Percentiles rank a stretch among this genome's conserved stretches.
phyloP scores from a whole-genome alignment of 176 grass and related monocot genomes.

The Eleusine coracana region DNA sequence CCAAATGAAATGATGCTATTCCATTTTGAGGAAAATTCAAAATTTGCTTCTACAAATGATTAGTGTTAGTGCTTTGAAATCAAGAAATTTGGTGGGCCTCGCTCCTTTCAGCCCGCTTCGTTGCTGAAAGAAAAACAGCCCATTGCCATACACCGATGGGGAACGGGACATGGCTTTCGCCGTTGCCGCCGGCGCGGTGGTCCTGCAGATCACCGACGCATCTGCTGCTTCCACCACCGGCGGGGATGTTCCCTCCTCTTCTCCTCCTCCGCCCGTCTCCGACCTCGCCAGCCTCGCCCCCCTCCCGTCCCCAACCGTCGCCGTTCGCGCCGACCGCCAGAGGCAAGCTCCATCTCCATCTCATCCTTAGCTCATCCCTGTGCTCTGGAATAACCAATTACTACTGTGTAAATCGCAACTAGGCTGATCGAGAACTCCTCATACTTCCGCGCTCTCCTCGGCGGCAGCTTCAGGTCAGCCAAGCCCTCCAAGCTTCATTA shows the following conservation, averaged over 20 bases:
- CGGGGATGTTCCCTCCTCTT: neutral
- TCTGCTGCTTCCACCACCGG: neutral
- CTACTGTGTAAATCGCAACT: neutral
- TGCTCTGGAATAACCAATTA: neutral
- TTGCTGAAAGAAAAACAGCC: neutral
- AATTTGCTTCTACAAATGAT: neutral
- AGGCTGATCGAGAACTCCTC: constrained; percentile 66
- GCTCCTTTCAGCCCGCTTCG: neutral
- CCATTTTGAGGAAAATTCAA: too few species aligned
- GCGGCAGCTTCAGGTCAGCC: constrained; percentile 63
- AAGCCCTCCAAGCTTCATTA: neutral
- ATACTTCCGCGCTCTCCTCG: constrained; percentile 70
- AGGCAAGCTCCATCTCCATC: constrained; percentile 32
- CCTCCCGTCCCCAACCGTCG: constrained; percentile 32
- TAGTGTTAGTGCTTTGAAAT: neutral
- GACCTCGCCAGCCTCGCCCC: constrained; percentile 23
- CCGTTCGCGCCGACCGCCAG: constrained; percentile 53
- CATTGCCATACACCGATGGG: neutral
- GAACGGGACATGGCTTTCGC: neutral
- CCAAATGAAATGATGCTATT: too few species aligned
- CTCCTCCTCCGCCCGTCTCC: neutral
- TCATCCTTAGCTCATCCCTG: neutral
- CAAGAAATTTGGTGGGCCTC: neutral
- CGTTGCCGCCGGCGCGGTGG: constrained; percentile 29
- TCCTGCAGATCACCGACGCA: constrained; percentile 47